Evolutionary conservation across 805 yeast genomes (phyloP), one percentile per base, ranked within the genome.

Genomic region (Lipomyces orientalis): DNA sequence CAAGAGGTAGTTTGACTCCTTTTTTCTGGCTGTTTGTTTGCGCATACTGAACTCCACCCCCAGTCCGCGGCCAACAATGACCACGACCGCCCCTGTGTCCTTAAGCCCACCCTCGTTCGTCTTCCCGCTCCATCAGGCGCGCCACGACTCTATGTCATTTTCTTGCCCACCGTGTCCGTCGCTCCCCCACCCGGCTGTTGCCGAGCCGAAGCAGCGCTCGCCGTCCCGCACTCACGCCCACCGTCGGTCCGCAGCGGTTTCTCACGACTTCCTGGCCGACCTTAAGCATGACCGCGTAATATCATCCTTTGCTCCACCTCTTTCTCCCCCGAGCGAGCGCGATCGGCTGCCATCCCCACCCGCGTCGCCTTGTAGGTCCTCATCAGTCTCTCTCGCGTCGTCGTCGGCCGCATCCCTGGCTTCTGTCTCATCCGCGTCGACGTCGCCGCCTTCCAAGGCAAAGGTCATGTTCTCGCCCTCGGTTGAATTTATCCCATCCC

Each of bases 221-320:
- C 49, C 49, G 2, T 43, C 49, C 22, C 67, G 71, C 33, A 58
- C 60, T 22, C 97, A 92, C 78, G 85, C 90, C 57, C 97, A 92
- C 75, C 86, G 91, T 74, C 81, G 97, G 62, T 91, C 97, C 0
- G 93, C 94, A 29, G 97, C 97, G 0, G 88, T 92, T 6, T 90
- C 95, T 8, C 95, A 95, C 3, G 97, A 92, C 76, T 90, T 91
- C 75, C 95, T 90, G 73, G 72, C 66, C 56, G 74, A 72, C 49
- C 59, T 61, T 46, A 59, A 64, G 37, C 71, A 58, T 34, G 49
- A 49, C 49, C 49, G 9, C 22, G n/a, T 43, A 2, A n/a, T 43
- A 16, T 43, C 49, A 9, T 16, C 49, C 9, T 34, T 52, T 49
- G 35, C 22, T 33, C 60, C 22, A 8, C 37, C 19, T 8, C 60